Percentiles rank a stretch among this genome's conserved stretches.
These are phyloP conservation scores for Backusella luteola DNA, from an alignment of 192 early-diverging fungal genomes.

Conservation along the genomic window DNA sequence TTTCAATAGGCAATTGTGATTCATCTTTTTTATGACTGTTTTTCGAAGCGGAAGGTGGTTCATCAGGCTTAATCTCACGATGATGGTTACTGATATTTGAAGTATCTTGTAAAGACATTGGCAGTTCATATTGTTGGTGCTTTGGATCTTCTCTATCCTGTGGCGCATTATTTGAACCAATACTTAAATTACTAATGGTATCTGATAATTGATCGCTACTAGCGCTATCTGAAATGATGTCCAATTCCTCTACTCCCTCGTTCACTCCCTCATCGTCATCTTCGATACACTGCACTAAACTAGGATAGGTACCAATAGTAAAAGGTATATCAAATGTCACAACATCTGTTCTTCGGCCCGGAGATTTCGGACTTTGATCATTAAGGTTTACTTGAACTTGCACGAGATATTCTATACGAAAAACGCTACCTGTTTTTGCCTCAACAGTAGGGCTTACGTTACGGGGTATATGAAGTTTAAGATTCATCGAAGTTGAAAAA, in stretches of 20 bases:
- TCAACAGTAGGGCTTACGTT: constrained; percentile 3
- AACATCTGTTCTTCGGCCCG: background rate
- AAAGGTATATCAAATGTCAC: background rate
- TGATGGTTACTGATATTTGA: background rate
- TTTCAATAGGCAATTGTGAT: background rate
- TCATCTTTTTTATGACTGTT: background rate
- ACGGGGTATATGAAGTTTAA: background rate
- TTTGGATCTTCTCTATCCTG: background rate
- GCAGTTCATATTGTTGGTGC: background rate
- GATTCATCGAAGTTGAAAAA: background rate
- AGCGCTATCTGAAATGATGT: background rate
- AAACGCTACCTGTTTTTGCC: background rate
- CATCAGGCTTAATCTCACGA: background rate
- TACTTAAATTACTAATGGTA: background rate
- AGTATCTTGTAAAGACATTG: background rate
- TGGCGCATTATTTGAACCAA: background rate
- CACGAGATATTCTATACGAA: constrained; percentile 1
- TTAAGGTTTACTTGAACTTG: constrained; percentile 5
- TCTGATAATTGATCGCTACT: background rate
- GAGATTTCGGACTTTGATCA: constrained; percentile 4
- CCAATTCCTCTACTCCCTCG: background rate
- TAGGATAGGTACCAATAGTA: constrained; percentile 2
- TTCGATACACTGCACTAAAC: background rate
- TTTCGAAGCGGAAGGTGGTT: background rate
- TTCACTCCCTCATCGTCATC: background rate